Base-by-base conservation (phyloP, 768 basidiomycete genomes). In the Suillus brevipes region DNA sequence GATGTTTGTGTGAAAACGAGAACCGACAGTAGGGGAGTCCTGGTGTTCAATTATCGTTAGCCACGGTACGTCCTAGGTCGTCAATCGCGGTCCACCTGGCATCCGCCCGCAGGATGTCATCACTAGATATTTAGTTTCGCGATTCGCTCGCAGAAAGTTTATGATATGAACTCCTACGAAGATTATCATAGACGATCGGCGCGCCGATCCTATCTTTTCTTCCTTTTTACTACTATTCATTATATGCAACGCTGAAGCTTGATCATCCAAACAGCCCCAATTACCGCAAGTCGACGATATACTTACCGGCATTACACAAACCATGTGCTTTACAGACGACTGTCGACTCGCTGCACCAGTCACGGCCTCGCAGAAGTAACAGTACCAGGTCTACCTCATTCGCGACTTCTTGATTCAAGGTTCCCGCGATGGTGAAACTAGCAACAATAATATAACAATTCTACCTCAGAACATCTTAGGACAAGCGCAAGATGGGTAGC, bases 371-470 rank as follows among this genome's bases (percentile, higher is more conserved):
- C 13, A 49, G 23, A 25, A 49, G 23, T 49, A 7, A 23, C n/a
- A 23, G 47, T 12, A n/a, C 6, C n/a, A 14, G 7, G 47, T 49
- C 47, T 49, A 49, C 47, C 23, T 14, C n/a, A 23, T 49, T 25
- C 47, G 6, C 12, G 0, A n/a, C 12, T 12, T 2, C 3, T 40
- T 14, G 3, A 49, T 13, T 13, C 12, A 14, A 25, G 47, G 47
- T 49, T 49, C 47, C 25, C 25, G 13, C 25, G 4, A 28, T 14
- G 49, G 49, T 50, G 23, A 28, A 50, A 25, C 49, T 18, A 53
- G 31, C 18, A 31, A 53, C 38, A 40, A 59, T 59, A 31, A 59
- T 59, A 28, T 59, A 42, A 42, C 16, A 42, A 42, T n/a, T 59
- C 28, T 42, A 59, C 12, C 28, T 20, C n/a, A 28, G 37, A 38